Conservation (phyloP, 495 filamentous ascomycete genomes). For the Pyronema omphalodes region DNA sequence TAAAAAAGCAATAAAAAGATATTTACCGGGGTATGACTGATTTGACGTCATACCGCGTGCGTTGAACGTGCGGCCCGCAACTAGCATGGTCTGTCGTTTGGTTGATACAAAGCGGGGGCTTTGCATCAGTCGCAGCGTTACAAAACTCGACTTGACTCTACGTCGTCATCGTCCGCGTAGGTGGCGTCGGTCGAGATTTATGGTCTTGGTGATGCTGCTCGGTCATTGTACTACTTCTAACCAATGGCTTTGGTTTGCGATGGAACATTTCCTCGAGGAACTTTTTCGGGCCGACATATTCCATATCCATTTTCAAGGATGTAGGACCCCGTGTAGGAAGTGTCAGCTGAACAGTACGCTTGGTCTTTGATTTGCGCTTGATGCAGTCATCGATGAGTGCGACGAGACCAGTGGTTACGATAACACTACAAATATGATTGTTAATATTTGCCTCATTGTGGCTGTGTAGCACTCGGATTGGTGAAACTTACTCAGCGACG, state of each 20-base stretch:
- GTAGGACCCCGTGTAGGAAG: conserved; percentile 37
- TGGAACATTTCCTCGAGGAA: conserved; percentile 67
- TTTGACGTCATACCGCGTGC: not conserved
- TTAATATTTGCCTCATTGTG: conserved; percentile 12
- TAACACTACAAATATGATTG: conserved; percentile 37
- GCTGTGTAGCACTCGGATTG: conserved; percentile 7
- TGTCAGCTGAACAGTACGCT: conserved; percentile 38
- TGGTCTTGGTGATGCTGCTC: conserved; percentile 19
- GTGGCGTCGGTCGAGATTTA: conserved; percentile 25
- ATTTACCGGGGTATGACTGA: not conserved
- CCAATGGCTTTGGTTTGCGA: conserved; percentile 31
- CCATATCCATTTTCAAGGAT: conserved; percentile 42
- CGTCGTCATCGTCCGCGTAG: conserved; percentile 26
- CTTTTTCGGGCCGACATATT: conserved; percentile 48
- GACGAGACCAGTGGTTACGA: conserved; percentile 78
- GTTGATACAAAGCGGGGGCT: not conserved
- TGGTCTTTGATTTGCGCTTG: conserved; percentile 54
- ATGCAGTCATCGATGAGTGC: conserved; percentile 86
- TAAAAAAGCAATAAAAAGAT: not conserved
- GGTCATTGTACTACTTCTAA: conserved; percentile 25
- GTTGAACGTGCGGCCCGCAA: too few relatives aligned
- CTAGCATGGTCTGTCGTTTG: not conserved
- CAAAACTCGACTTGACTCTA: conserved; percentile 8
- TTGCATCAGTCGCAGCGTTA: not conserved
- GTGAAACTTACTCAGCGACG: conserved; percentile 70